Evolutionary conservation across 2,329 filamentous ascomycete genomes (phyloP).

Genomic region (Fusarium abutilonis): DNA sequence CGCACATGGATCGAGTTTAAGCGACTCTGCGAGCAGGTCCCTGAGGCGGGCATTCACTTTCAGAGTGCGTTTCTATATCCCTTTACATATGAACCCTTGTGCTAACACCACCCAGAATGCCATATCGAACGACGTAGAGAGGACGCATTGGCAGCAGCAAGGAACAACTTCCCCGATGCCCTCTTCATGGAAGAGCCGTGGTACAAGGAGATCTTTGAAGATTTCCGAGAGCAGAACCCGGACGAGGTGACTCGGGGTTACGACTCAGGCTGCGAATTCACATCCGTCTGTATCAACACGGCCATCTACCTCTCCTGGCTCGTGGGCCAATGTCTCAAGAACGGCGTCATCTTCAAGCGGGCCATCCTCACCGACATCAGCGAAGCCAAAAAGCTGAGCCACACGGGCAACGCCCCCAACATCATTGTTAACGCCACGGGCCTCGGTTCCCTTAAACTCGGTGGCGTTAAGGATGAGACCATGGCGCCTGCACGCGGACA

Average conservation of each 20-base stretch:
- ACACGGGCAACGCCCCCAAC: slow-evolving; percentile 68
- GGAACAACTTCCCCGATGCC: slow-evolving; percentile 63
- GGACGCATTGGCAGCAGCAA: slow-evolving; percentile 58
- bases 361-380: slow-evolving; percentile 73
- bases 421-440: slow-evolving; percentile 88
- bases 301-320: slow-evolving; percentile 89
- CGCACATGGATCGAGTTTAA: slow-evolving; percentile 72
- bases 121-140: slow-evolving; percentile 67
- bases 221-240: slow-evolving; percentile 71
- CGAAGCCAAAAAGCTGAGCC: slow-evolving; percentile 66
- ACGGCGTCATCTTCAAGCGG: slow-evolving; percentile 75
- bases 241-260: slow-evolving; percentile 70
- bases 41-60: slow-evolving; percentile 83
- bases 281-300: slow-evolving; percentile 90
- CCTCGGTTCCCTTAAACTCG: slow-evolving; percentile 76
- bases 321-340: slow-evolving; percentile 78
- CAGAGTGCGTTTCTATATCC: slow-evolving; percentile 61
- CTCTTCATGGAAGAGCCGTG: slow-evolving; percentile 74
- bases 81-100: neutral
- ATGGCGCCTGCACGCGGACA: slow-evolving; percentile 85
- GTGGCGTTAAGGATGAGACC: slow-evolving; percentile 79
- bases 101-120: slow-evolving; percentile 52
- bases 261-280: slow-evolving; percentile 79
- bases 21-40: slow-evolving; percentile 69
- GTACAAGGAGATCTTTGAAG: slow-evolving; percentile 76